phyloP scores from a whole-genome alignment of 1,139 yeast species.

The Suhomyces kunorum region DNA sequence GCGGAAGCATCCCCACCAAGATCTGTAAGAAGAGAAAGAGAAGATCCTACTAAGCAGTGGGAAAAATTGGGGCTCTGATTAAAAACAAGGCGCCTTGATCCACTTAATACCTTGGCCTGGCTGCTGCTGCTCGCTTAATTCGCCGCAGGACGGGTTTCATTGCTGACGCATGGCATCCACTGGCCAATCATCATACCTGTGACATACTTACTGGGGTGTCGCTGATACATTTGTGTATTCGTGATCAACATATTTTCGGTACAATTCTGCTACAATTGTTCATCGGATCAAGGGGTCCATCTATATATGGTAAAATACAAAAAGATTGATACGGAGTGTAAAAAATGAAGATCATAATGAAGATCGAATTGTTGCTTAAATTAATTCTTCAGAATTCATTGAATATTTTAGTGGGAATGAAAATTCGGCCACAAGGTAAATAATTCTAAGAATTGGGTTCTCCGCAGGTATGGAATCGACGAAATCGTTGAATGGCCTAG shows the following conservation, averaged over 20 bases:
- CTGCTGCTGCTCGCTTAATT: constrained; percentile 6
- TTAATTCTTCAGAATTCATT: too few relatives aligned
- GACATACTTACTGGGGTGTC: constrained; percentile 8
- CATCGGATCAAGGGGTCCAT: constrained; percentile 8
- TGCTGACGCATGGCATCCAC: neutral
- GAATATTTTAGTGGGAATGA: too few relatives aligned
- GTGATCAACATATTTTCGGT: constrained; percentile 11
- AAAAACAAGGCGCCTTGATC: constrained; percentile 5
- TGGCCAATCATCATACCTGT: constrained; percentile 9
- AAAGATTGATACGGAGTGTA: constrained; percentile 1
- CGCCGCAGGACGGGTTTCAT: constrained; percentile 14
- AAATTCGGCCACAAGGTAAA: too few relatives aligned
- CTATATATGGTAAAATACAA: constrained; percentile 10
- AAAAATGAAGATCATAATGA: too few relatives aligned
- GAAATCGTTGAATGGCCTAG: too few relatives aligned
- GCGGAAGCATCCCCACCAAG: constrained; percentile 11
- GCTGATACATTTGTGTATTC: constrained; percentile 6
- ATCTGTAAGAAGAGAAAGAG: constrained; percentile 31
- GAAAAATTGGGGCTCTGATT: neutral
- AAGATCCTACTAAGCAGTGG: constrained; percentile 29
- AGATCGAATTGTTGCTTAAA: too few relatives aligned
- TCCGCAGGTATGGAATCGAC: too few relatives aligned
- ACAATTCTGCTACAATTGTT: constrained; percentile 12
- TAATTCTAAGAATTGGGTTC: too few relatives aligned
- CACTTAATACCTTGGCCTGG: constrained; percentile 4